A percentile compares a stretch with the other conserved stretches of the same genome.
Conservation (phyloP, 179 eudicot genomes). For the Silene coronaria region DNA sequence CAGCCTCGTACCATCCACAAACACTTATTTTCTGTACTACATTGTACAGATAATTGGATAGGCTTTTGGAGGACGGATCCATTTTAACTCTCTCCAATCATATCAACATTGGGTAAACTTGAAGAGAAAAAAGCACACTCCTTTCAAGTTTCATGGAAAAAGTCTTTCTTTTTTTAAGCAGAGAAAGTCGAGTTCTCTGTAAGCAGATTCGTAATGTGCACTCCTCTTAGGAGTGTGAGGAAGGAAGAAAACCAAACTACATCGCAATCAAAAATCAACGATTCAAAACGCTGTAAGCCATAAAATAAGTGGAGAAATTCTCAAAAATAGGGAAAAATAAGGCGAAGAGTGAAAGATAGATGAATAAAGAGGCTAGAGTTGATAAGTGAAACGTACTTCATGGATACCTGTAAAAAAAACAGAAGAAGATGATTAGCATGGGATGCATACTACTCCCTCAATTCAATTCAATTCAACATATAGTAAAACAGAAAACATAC, state of each 20-base stretch:
- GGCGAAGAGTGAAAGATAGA: neutral
- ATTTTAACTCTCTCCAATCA: neutral
- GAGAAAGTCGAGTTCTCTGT: neutral
- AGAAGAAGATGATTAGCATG: conserved; percentile 8
- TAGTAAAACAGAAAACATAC: conserved; percentile 28
- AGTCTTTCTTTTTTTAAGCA: neutral
- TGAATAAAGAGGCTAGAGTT: conserved; percentile 1
- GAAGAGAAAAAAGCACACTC: neutral
- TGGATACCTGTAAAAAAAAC: conserved; percentile 69
- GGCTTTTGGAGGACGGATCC: neutral
- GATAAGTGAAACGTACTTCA: conserved; percentile 67
- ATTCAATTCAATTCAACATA: no score
- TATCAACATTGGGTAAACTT: neutral
- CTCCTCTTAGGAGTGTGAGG: neutral
- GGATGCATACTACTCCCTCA: neutral
- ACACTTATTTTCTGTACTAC: neutral
- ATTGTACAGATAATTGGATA: neutral
- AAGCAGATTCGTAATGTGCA: neutral
- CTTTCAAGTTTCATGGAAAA: neutral
- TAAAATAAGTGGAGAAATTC: conserved; percentile 3
- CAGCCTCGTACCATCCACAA: neutral
- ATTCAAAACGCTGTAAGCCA: neutral
- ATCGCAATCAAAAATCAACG: neutral
- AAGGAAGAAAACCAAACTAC: neutral
- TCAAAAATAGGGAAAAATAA: neutral